Percentiles rank a stretch among this genome's conserved stretches.
Conservation (phyloP, 495 filamentous ascomycete species). For the Neurospora sp. region DNA sequence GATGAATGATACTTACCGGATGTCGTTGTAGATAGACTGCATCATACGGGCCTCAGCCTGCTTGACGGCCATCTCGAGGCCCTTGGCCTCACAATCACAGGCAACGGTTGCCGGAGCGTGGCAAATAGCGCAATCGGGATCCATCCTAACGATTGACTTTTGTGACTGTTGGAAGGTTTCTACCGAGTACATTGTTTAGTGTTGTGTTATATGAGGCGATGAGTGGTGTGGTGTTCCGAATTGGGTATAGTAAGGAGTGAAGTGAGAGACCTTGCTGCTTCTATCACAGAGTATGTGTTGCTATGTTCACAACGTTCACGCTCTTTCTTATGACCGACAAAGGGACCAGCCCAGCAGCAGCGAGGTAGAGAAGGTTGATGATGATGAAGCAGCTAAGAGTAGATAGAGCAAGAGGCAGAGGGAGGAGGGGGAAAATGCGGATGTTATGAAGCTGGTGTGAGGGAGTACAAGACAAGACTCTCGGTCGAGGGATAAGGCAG, state of each 20-base stretch:
- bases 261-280: background rate
- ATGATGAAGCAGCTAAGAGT: background rate
- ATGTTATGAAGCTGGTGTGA: slow-evolving; percentile 19
- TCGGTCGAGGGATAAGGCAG: slow-evolving; percentile 7
- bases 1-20: slow-evolving; percentile 39
- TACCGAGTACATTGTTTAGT: slow-evolving; percentile 43
- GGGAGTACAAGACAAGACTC: slow-evolving; percentile 7
- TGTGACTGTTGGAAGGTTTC: slow-evolving; percentile 25
- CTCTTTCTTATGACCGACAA: slow-evolving; percentile 21
- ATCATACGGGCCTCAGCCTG: slow-evolving; percentile 57
- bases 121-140: slow-evolving; percentile 65
- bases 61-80: slow-evolving; percentile 53
- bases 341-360: slow-evolving; percentile 24
- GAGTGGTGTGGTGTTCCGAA: slow-evolving; percentile 19
- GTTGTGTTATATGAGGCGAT: slow-evolving; percentile 19
- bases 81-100: slow-evolving; percentile 61
- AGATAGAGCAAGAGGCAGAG: slow-evolving; percentile 2
- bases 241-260: slow-evolving; percentile 20
- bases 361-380: background rate
- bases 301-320: slow-evolving; percentile 22
- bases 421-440: slow-evolving; percentile 7
- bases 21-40: slow-evolving; percentile 50
- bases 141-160: slow-evolving; percentile 47
- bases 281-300: slow-evolving; percentile 16
- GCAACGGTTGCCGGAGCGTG: slow-evolving; percentile 48